These are phyloP conservation scores for Claviceps quebecensis DNA, from an alignment of 2,329 filamentous ascomycete genomes.

Conservation along the genomic window DNA sequence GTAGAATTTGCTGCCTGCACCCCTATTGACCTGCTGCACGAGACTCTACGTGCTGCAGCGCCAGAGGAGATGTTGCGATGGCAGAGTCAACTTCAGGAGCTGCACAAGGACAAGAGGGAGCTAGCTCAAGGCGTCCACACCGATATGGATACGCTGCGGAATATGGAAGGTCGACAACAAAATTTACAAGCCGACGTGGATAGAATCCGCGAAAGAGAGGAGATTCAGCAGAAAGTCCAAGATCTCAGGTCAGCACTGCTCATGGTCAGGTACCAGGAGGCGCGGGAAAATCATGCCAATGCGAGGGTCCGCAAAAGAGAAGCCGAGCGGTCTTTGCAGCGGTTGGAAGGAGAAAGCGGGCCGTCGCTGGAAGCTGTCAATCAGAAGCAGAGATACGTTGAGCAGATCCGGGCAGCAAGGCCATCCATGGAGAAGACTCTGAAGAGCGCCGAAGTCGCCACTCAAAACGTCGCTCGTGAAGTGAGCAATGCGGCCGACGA, in stretches of 20 bases:
- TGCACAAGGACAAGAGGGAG: conserved; percentile 55
- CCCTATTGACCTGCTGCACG: conserved; percentile 66
- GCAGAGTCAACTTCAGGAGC: conserved; percentile 59
- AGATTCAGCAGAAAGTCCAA: conserved; percentile 48
- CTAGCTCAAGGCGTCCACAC: conserved; percentile 42
- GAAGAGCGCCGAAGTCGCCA: conserved; percentile 36
- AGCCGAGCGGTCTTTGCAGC: conserved; percentile 41
- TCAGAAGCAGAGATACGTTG: conserved; percentile 53
- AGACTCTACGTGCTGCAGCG: conserved; percentile 81
- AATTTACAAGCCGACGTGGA: conserved; percentile 71
- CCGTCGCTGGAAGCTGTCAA: conserved; percentile 59
- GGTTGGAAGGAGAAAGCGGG: conserved; percentile 43
- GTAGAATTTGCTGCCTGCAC: conserved; percentile 81
- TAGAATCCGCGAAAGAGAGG: conserved; percentile 60
- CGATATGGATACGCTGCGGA: conserved; percentile 48
- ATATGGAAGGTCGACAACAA: conserved; percentile 58
- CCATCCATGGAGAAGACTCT: conserved; percentile 39
- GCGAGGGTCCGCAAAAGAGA: conserved; percentile 41
- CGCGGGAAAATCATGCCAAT: conserved; percentile 31
- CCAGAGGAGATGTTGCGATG: conserved; percentile 64
- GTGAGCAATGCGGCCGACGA: conserved; percentile 22
- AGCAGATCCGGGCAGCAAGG: conserved; percentile 41
- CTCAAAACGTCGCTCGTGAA: conserved; percentile 28
- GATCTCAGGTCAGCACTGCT: conserved; percentile 53
- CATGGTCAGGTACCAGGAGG: conserved; percentile 48